Evolutionary conservation across 208 protist genomes (phyloP), one percentile per base, ranked within the genome.

Genomic region (Blastocrithidia nonstop): DNA sequence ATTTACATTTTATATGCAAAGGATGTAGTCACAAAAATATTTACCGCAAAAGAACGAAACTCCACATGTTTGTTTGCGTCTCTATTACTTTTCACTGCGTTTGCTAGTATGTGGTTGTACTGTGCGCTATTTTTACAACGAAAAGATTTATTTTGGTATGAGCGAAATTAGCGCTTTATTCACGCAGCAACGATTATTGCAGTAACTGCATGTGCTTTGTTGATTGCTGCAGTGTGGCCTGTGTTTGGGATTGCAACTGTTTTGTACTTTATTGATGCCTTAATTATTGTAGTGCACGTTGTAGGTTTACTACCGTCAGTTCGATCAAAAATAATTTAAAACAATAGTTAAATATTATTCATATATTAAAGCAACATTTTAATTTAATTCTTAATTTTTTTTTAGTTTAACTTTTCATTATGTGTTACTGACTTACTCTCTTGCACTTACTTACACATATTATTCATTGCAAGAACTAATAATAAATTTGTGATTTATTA

Each of bases 211-310:
- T 54, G 61, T 19, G 2, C 80, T 7, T 20, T 79, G 35, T 87
- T 68, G 71, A 64, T 67, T 8, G 57, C 83, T 6, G 84, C 64
- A 32, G 61, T 93, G 36, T 93, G 80, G 64, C 70, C 71, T 23
- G 72, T 64, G 29, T 72, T 61, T 28, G 55, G 69, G 43, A 50
- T 82, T 19, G 73, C 56, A 56, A 74, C 69, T 19, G 26, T 87
- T 8, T 70, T 71, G 6, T 37, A 83, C 15, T 67, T 53, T 42
- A 19, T 66, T 26, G 38, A 56, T 15, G 37, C 54, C 11, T n/a
- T 72, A 13, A 54, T 50, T 13, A 43, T 66, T 19, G 41, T 72
- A 16, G 29, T 49, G 9, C 44, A 72, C 36, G 17, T 67, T n/a
- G 51, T 41, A 17, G 64, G 64, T 2, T 27, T 71, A 8, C 37